phyloP scores from a whole-genome alignment of 164 flowering plant genomes.

The Tetracentron sinense region DNA sequence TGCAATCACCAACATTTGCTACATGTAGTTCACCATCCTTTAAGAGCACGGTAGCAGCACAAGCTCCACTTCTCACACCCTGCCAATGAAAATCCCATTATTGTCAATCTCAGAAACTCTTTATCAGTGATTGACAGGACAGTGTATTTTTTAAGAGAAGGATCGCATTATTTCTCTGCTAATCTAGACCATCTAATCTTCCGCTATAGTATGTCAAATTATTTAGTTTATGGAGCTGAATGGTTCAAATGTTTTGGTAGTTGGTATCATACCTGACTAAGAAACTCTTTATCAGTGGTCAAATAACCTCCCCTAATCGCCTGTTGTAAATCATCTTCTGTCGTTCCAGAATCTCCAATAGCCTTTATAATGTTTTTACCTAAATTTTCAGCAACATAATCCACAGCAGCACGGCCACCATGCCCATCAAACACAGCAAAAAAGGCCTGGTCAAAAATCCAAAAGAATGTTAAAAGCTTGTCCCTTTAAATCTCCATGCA shows the following conservation, averaged over 20 bases:
- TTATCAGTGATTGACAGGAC: too few relatives aligned
- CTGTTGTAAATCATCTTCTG: conserved; percentile 17
- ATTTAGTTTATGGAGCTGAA: background rate
- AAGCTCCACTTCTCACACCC: conserved; percentile 49
- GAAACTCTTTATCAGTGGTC: conserved; percentile 43
- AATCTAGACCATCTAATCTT: background rate
- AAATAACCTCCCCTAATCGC: conserved; percentile 38
- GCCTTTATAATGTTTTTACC: conserved; percentile 44
- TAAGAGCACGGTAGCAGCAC: conserved; percentile 44
- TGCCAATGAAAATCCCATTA: conserved; percentile 15
- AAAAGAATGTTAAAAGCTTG: background rate
- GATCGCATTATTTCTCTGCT: background rate
- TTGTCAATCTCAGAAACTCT: background rate
- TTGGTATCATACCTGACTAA: conserved; percentile 30
- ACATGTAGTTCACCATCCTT: conserved; percentile 32
- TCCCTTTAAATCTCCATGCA: too few relatives aligned
- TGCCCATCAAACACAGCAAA: conserved; percentile 57
- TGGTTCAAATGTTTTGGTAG: conserved; percentile 1
- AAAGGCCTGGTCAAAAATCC: conserved; percentile 32
- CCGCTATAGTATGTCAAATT: background rate
- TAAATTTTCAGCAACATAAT: conserved; percentile 41
- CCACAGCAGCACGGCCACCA: conserved; percentile 57
- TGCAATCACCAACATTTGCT: conserved; percentile 59
- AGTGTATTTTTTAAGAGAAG: too few relatives aligned
- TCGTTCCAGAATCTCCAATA: conserved; percentile 8